Conservation (phyloP, 805 yeast species). For the Kuraishia floccosa region DNA sequence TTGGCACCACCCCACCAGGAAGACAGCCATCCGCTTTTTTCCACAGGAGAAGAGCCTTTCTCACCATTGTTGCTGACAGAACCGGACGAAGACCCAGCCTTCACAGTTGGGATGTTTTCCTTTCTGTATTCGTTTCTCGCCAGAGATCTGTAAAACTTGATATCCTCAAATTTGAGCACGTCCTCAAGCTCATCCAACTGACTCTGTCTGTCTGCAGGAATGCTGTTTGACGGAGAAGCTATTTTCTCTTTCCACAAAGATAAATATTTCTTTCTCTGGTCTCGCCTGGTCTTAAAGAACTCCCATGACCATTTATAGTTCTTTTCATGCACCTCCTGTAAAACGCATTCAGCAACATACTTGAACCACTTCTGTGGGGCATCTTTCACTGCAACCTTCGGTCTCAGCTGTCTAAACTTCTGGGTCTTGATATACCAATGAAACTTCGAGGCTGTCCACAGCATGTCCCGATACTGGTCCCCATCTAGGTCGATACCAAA, state of each 20-base stretch:
- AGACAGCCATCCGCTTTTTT: constrained; percentile 49
- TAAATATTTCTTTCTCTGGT: constrained; percentile 60
- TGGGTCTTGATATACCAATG: constrained; percentile 71
- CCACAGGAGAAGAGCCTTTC: constrained; percentile 4
- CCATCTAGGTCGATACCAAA: constrained; percentile 81
- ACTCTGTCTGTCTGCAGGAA: constrained; percentile 16
- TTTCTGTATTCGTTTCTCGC: constrained; percentile 59
- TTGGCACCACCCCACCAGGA: constrained; percentile 49
- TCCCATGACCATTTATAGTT: constrained; percentile 88
- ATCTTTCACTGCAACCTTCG: constrained; percentile 39
- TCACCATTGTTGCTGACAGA: constrained; percentile 4
- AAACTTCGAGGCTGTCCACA: constrained; percentile 73
- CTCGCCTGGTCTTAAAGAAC: constrained; percentile 56
- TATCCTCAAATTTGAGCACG: constrained; percentile 60
- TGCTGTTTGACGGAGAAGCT: constrained; percentile 16
- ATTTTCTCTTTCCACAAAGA: constrained; percentile 53
- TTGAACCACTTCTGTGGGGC: constrained; percentile 74
- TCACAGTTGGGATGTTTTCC: constrained; percentile 24
- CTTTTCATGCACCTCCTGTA: constrained; percentile 71
- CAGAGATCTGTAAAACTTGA: constrained; percentile 73
- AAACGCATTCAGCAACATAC: constrained; percentile 69
- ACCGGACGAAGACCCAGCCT: constrained; percentile 6
- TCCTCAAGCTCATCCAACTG: constrained; percentile 44
- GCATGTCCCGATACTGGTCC: constrained; percentile 69
- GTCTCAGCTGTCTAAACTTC: constrained; percentile 63